Base-by-base conservation (phyloP, 2,329 filamentous ascomycete species). In the Sporothrix brunneoviolacea region DNA sequence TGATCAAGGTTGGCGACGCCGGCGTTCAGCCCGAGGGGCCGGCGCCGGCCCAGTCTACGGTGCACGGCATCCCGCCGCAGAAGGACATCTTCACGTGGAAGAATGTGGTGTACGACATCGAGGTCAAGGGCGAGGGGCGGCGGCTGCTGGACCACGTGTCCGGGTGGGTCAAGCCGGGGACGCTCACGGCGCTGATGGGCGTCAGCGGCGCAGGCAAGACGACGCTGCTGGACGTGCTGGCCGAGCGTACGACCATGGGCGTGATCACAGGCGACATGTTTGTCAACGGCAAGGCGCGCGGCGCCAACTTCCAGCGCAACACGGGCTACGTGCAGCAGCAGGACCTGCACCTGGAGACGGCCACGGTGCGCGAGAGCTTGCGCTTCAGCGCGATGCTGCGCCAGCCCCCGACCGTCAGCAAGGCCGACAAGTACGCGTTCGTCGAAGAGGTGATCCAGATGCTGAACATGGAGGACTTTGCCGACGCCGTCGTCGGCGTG, bases 91-190 rank as follows among this genome's bases (percentile, higher is more conserved):
- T 94, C 73, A 86, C 89, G 61, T 95, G 89, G 90, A 78, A 83
- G 57, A 76, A 91, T 59, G 84, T 95, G 2, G 90, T 84, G 68
- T 95, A 79, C 60, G 76, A 83, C 53, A 73, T 83, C 65, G 32
- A 13, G 32, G 94, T 94, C 72, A 74, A 74, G 72, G 74, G 75
- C 13, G 81, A 91, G 60, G 70, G 75, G 2, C 79, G 89, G 15
- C 81, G 84, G 39, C 86, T 96, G 60, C 72, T 96, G 53, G 84
- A 95, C 60, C 74, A 93, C 55, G 87, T 95, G 13, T 87, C 94
- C 62, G 91, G 91, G 30, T 96, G 88, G 87, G 89, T 96, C 53
- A 93, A 94, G 68, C 91, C 91, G 3, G 91, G 91, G 53, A 95
- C 88, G n/a, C 67, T 95, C 48, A 95, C 90, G 13, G 89, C 88